Conservation (phyloP, 2,329 filamentous ascomycete genomes). For the Ceratocystis diversiconidia region DNA sequence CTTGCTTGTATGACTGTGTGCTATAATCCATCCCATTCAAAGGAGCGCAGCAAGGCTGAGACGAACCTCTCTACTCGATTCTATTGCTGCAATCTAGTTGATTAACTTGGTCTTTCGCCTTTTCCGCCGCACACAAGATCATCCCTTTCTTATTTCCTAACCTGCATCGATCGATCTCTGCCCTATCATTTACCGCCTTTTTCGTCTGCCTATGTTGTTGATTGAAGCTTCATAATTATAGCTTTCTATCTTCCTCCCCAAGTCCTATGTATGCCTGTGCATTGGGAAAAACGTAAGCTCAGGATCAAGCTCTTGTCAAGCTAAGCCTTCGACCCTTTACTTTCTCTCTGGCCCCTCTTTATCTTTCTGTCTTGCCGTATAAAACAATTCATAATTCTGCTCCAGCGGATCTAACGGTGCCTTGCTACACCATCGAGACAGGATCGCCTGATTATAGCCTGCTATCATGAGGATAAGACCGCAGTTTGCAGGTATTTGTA, state of each 20-base stretch:
- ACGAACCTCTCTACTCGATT: too few relatives aligned
- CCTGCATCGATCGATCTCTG: not conserved
- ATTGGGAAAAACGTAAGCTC: not conserved
- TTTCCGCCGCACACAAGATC: not conserved
- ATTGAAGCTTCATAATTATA: not conserved
- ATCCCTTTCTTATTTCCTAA: not conserved
- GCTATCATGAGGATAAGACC: conserved; percentile 65
- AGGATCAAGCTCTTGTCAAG: conserved; percentile 9
- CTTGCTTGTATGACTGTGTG: too few relatives aligned
- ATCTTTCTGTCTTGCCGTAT: not conserved
- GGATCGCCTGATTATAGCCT: not conserved
- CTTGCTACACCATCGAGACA: not conserved
- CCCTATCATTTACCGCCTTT: not conserved
- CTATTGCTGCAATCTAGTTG: too few relatives aligned
- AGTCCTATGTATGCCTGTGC: not conserved
- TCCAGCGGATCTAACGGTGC: not conserved
- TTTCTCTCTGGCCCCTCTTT: not conserved
- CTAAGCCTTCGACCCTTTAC: not conserved
- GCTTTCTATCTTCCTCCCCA: not conserved
- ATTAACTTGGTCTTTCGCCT: not conserved
- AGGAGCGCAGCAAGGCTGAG: too few relatives aligned
- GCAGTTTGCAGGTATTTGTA: conserved; percentile 64
- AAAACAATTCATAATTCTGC: not conserved
- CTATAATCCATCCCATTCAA: too few relatives aligned
- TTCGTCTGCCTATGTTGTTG: not conserved